Conservation (phyloP, 2,329 filamentous ascomycete species). For the Escovopsis sp. region DNA sequence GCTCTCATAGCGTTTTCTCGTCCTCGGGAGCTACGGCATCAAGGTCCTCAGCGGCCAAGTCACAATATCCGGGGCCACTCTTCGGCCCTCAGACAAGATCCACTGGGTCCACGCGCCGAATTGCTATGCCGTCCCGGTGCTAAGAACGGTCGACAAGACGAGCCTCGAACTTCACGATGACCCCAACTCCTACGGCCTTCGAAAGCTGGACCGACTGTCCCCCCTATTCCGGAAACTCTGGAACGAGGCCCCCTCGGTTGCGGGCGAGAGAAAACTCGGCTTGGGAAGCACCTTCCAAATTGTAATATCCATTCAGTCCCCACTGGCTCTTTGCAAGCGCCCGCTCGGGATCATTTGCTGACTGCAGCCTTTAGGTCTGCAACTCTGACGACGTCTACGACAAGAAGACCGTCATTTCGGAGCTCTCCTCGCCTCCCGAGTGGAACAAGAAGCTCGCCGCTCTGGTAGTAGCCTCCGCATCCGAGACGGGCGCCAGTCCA, state of each 20-base stretch:
- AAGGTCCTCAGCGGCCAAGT: constrained; percentile 45
- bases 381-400: constrained; percentile 37
- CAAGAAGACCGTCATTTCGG: constrained; percentile 33
- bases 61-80: constrained; percentile 47
- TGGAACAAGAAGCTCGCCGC: constrained; percentile 46
- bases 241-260: constrained; percentile 31
- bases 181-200: constrained; percentile 31
- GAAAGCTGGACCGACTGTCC: constrained; percentile 42
- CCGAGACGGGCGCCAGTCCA: constrained; percentile 18
- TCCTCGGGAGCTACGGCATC: constrained; percentile 55
- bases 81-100: constrained; percentile 31
- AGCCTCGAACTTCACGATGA: constrained; percentile 41
- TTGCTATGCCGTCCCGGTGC: constrained; percentile 54
- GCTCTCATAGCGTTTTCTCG: constrained; percentile 37
- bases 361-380: constrained; percentile 27
- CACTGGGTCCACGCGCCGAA: constrained; percentile 50
- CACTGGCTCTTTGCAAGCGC: no score
- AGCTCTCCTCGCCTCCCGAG: constrained; percentile 39
- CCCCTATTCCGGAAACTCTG: constrained; percentile 54
- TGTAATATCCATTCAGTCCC: no score
- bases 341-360: not conserved
- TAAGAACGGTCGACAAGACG: constrained; percentile 37
- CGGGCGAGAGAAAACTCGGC: constrained; percentile 4
- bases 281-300: constrained; percentile 29
- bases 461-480: constrained; percentile 19